A percentile compares a stretch with the other conserved stretches of the same genome.
phyloP scores from a whole-genome alignment of 2,329 filamentous ascomycete genomes.

The Ceratocystis cacaofunesta region DNA sequence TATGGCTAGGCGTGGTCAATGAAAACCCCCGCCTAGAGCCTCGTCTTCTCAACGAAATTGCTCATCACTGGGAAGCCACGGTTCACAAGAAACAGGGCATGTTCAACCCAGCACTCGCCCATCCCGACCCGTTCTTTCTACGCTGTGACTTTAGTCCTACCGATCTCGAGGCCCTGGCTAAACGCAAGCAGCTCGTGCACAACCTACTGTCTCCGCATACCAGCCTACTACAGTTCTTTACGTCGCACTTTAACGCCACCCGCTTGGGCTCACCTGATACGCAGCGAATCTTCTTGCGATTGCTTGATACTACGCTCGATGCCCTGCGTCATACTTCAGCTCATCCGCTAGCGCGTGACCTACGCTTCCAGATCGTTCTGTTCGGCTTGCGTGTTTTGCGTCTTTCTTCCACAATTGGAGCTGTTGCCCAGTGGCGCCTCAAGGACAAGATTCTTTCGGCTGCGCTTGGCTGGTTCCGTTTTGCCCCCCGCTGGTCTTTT shows the following conservation, averaged over 20 bases:
- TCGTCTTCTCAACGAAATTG: conserved; percentile 71
- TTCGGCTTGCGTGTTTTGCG: conserved; percentile 67
- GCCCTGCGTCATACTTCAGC: conserved; percentile 35
- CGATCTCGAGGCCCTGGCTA: conserved; percentile 59
- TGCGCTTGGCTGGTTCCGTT: conserved; percentile 75
- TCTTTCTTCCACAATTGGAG: conserved; percentile 51
- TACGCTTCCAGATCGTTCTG: conserved; percentile 78
- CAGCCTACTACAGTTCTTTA: conserved; percentile 72
- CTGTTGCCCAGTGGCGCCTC: conserved; percentile 57
- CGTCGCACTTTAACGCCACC: conserved; percentile 87
- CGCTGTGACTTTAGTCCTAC: conserved; percentile 89
- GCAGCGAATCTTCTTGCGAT: conserved; percentile 64
- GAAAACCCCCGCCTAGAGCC: conserved; percentile 84
- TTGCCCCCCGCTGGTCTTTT: conserved; percentile 79
- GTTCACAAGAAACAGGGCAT: conserved; percentile 65
- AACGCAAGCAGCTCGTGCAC: conserved; percentile 63
- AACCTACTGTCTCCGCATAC: conserved; percentile 77
- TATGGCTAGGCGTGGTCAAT: conserved; percentile 95
- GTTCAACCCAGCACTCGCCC: conserved; percentile 58
- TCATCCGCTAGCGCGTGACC: conserved; percentile 79
- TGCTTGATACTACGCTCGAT: conserved; percentile 65
- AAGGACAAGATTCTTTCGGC: conserved; percentile 83
- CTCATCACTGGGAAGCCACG: conserved; percentile 78
- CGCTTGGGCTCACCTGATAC: conserved; percentile 71
- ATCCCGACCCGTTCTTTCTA: conserved; percentile 76